A percentile compares a stretch with the other conserved stretches of the same genome.
phyloP scores from a whole-genome alignment of 2,329 filamentous ascomycete species.

The Teratosphaeria nubilosa region DNA sequence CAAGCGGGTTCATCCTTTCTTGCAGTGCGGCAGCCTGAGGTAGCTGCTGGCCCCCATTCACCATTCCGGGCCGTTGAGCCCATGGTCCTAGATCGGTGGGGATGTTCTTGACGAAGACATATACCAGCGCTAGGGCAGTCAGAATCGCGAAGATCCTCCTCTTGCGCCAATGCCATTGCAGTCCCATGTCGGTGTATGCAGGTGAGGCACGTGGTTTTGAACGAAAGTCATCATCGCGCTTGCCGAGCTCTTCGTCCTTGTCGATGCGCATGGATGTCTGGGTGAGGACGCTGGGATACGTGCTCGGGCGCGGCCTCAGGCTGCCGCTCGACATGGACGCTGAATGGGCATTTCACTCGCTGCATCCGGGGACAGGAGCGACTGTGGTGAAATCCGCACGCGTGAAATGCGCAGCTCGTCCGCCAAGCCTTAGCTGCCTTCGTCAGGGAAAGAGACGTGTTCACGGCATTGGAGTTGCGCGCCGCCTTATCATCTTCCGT shows the following conservation, averaged over 20 bases:
- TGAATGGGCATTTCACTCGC: background rate
- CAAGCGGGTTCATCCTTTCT: background rate
- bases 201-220: constrained; percentile 29
- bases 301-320: constrained; percentile 3
- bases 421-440: background rate
- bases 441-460: background rate
- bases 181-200: constrained; percentile 38
- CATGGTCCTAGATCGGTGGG: constrained; percentile 38
- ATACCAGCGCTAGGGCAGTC: constrained; percentile 43
- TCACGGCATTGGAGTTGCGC: background rate
- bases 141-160: constrained; percentile 36
- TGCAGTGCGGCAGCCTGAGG: background rate
- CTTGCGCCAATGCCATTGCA: constrained; percentile 32
- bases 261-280: constrained; percentile 1
- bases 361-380: background rate
- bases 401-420: background rate
- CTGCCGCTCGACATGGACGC: constrained; percentile 4
- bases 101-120: constrained; percentile 56
- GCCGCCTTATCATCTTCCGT: background rate
- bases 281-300: constrained; percentile 6
- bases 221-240: constrained; percentile 54
- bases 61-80: constrained; percentile 3
- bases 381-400: background rate
- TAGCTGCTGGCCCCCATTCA: background rate
- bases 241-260: constrained; percentile 53